Percentiles rank a stretch among this genome's conserved stretches.
Conservation (phyloP, 805 yeast genomes). For the Saccharomyces cerevisiae region DNA sequence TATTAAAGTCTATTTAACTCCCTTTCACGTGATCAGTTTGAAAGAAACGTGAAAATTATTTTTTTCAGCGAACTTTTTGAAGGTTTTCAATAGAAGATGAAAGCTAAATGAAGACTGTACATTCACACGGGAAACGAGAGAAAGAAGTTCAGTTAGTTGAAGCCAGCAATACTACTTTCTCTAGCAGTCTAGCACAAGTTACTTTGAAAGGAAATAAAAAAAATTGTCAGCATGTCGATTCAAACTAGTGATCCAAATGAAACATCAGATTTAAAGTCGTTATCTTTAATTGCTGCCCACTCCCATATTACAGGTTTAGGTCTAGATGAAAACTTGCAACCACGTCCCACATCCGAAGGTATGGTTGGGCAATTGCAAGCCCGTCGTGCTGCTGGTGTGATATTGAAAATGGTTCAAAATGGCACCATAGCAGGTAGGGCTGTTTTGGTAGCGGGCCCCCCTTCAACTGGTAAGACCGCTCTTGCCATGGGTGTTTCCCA, state of each 20-base stretch:
- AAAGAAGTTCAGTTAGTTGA: background rate
- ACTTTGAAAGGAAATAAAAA: background rate
- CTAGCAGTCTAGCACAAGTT: background rate
- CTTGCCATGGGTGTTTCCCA: constrained; percentile 89
- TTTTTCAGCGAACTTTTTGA: background rate
- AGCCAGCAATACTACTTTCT: background rate
- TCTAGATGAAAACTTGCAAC: constrained; percentile 82
- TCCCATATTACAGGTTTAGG: constrained; percentile 96
- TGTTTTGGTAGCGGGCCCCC: constrained; percentile 93
- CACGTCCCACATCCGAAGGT: constrained; percentile 77
- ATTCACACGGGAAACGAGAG: background rate
- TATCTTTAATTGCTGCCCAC: constrained; percentile 90
- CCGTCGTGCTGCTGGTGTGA: constrained; percentile 91
- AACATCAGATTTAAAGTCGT: constrained; percentile 42
- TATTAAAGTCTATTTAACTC: background rate
- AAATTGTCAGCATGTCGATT: constrained; percentile 28
- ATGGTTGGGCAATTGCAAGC: constrained; percentile 97
- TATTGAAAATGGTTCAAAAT: constrained; percentile 85
- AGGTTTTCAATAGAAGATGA: background rate
- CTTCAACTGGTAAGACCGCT: constrained; percentile 98
- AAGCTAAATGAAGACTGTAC: background rate
- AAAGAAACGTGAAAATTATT: background rate
- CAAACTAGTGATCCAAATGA: constrained; percentile 33
- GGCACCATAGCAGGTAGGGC: constrained; percentile 97
- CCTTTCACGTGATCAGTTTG: background rate